Percentiles rank a stretch among this genome's conserved stretches.
Evolutionary conservation across 2,329 filamentous ascomycete species (phyloP).

Genomic region (Neofusicoccum kwambonambiense): DNA sequence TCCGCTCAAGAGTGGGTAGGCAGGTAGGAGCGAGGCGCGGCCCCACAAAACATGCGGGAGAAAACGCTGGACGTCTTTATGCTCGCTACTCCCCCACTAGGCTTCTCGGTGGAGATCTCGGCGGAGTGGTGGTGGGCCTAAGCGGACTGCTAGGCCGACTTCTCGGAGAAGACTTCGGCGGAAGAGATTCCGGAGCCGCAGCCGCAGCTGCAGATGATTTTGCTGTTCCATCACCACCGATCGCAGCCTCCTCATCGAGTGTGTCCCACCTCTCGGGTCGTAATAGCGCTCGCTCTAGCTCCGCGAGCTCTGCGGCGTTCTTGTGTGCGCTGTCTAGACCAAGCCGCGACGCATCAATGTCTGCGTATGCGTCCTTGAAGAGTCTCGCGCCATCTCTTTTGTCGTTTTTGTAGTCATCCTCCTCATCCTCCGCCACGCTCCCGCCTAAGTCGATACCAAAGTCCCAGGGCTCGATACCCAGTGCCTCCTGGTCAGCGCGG

Average conservation of each 20-base stretch:
- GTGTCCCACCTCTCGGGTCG: neutral
- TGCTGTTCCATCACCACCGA: neutral
- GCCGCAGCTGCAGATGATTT: neutral
- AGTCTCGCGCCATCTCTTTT: neutral
- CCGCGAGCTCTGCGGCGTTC: neutral
- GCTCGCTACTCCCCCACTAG: neutral
- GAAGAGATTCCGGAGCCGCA: neutral
- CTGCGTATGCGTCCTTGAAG: neutral
- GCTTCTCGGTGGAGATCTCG: neutral
- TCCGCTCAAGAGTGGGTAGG: no score
- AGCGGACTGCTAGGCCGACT: neutral
- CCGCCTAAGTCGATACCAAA: neutral
- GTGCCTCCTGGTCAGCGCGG: constrained; percentile 16
- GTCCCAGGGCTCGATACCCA: constrained; percentile 15
- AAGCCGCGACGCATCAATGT: neutral
- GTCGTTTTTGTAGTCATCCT: neutral
- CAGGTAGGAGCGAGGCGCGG: no score
- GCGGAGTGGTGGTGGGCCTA: neutral
- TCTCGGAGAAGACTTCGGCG: neutral
- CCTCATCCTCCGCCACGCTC: neutral
- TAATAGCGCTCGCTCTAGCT: neutral
- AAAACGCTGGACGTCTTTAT: neutral
- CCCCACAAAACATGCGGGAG: no score
- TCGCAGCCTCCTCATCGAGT: neutral
- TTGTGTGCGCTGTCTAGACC: neutral